Base-by-base conservation (phyloP, 768 basidiomycete species). In the Fibroporia radiculosa region DNA sequence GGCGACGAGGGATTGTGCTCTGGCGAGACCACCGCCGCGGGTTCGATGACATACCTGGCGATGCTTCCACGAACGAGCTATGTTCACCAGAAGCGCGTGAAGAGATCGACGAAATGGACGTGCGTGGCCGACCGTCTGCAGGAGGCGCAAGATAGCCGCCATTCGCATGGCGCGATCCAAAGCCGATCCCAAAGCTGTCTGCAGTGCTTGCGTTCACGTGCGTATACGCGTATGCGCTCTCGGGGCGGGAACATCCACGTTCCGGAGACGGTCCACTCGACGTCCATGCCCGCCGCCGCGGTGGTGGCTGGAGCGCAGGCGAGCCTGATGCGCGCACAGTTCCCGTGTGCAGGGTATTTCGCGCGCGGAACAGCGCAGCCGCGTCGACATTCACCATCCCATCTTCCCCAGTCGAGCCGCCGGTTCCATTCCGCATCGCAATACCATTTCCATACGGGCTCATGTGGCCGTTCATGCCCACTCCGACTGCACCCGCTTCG, bases 1-100 rank as follows among this genome's bases (percentile, higher is more conserved):
- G 58, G 37, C 72, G 70, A 18, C 73, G 70, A 7, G 81, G 81
- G 24, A 72, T 45, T 24, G 45, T 49, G 16, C 59, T 58, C 42
- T 62, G 62, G 13, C 62, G 54, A 2, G 64, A 63, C 63, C 63
- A 66, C 11, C 62, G 56, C 34, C 59, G 54, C 4, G 46, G 11
- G 8, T 34, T 48, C 35, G 41, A 48, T 7, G 28, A 33, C 14
- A 27, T 27, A 14, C 27, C 25, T 28, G 24, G 20, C 6, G 47
- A 49, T 4, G 42, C 34, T 16, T 55, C 49, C 25, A 44, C 45
- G 19, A 51, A 51, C 36, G 43, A 29, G 12, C 50, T 42, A 11
- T 51, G 57, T 24, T 61, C 56, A 24, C 41, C 45, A 5, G 59
- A 59, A 1, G 51, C 55, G 28, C 45, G 48, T 4, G 58, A 55